A percentile compares a stretch with the other conserved stretches of the same genome.
Conservation (phyloP, 2,329 filamentous ascomycete genomes). For the Colletotrichum cereale region DNA sequence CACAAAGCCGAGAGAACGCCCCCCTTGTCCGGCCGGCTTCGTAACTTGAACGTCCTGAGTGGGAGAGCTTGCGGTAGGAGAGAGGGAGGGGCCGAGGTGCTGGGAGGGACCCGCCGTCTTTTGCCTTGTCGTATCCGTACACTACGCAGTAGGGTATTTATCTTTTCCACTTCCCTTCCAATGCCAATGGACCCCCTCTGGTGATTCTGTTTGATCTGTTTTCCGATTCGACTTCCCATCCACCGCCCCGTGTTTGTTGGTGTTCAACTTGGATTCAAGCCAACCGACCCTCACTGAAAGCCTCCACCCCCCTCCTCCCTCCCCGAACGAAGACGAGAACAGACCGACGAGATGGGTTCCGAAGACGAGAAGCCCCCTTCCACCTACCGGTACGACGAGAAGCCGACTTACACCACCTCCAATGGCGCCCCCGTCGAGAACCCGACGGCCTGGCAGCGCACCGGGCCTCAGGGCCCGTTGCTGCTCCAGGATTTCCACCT, state of each 20-base stretch:
- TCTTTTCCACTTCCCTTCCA: conserved; percentile 24
- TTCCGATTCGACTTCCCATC: conserved; percentile 28
- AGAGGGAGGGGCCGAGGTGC: conserved; percentile 38
- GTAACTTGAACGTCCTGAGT: conserved; percentile 36
- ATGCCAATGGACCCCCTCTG: conserved; percentile 15
- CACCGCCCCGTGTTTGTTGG: conserved; percentile 7
- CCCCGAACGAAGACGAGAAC: conserved; percentile 20
- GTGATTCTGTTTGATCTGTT: conserved; percentile 17
- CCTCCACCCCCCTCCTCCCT: not conserved
- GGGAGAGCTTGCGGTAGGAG: conserved; percentile 3
- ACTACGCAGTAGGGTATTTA: conserved; percentile 24
- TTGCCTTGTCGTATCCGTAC: conserved; percentile 16
- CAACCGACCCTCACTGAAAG: not conserved
- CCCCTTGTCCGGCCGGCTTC: conserved; percentile 29
- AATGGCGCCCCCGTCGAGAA: conserved; percentile 70
- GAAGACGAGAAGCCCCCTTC: conserved; percentile 58
- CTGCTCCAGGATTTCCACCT: conserved; percentile 75
- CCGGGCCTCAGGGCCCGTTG: conserved; percentile 68
- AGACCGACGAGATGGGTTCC: conserved; percentile 54
- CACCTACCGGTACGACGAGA: conserved; percentile 68
- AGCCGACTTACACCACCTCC: conserved; percentile 69
- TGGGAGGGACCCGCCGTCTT: conserved; percentile 23
- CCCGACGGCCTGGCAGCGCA: conserved; percentile 61
- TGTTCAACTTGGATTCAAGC: conserved; percentile 10
- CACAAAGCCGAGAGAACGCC: conserved; percentile 20